Evolutionary conservation across 2,329 filamentous ascomycete genomes (phyloP), one percentile per base, ranked within the genome.

Genomic region (Neophaeococcomyces mojaviensis): DNA sequence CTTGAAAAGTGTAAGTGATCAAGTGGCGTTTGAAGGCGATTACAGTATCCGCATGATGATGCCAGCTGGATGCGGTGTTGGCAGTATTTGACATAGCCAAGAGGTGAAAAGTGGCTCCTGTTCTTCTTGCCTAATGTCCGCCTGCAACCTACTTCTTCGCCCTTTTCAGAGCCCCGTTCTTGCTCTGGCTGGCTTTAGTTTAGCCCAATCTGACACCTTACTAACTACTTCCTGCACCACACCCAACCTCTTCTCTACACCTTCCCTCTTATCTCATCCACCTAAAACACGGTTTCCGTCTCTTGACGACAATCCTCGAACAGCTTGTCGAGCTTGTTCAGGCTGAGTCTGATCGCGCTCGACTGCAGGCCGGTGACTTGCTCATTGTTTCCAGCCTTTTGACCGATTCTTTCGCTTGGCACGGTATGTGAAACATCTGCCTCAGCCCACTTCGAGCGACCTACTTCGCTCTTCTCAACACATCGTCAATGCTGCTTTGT

Each of bases 161-260:
- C 15, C 37, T 28, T 28, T 28, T 10, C 24, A 28, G 24, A 6
- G 24, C 10, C 5, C 24, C 24, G 10, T 28, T 28, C 24, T n/a
- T 28, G 24, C 24, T 28, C 24, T 28, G 24, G 24, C 37, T 20
- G 37, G 26, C 26, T 18, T n/a, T 39, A 20, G 26, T 24, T 20
- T 39, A 39, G 20, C 22, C 37, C 10, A 39, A 26, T 39, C 20
- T 24, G 10, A 26, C 26, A 28, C 6, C 37, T 39, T 39, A 20
- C n/a, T 28, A 26, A 39, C 37, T 37, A 39, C 37, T 39, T 26
- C 37, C 16, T 13, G 12, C 15, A 39, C 6, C 28, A 24, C 41
- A 44, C 18, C 41, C 41, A 44, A 44, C 41, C 32, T 44, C 41
- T 44, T 26, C 41, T 44, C 41, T 39, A 44, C 16, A 36, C 41